A percentile compares a stretch with the other conserved stretches of the same genome.
These are phyloP conservation scores for Pelargonium myrrhifolium DNA, from an alignment of 441 rosid genomes.

Conservation along the genomic window DNA sequence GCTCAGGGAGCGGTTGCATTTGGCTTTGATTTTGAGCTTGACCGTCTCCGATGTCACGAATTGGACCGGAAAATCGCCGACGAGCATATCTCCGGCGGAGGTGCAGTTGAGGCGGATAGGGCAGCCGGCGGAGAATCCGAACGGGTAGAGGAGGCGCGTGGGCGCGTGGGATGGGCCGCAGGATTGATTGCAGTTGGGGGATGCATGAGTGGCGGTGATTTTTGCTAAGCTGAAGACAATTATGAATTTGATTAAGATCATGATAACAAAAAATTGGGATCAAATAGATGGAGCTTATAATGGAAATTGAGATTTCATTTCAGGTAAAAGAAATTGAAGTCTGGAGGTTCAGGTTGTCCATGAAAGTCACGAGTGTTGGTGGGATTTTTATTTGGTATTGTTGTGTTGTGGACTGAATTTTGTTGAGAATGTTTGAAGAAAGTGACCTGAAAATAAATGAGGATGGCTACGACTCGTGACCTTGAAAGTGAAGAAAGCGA, in stretches of 20 bases:
- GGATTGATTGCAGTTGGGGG: slow-evolving; percentile 26
- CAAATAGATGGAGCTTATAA: neutral
- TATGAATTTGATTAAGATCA: neutral
- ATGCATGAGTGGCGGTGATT: slow-evolving; percentile 10
- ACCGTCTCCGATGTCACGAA: slow-evolving; percentile 21
- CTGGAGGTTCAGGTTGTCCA: no score
- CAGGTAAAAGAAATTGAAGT: no score
- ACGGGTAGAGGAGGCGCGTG: slow-evolving; percentile 40
- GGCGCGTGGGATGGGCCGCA: slow-evolving; percentile 27
- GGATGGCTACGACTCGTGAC: no score
- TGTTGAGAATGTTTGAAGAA: no score
- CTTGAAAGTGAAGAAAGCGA: no score
- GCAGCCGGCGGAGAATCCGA: slow-evolving; percentile 62
- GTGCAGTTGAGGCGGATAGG: slow-evolving; percentile 47
- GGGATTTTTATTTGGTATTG: no score
- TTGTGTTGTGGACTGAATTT: no score
- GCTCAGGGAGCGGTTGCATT: slow-evolving; percentile 40
- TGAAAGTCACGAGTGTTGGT: no score
- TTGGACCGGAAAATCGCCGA: slow-evolving; percentile 37
- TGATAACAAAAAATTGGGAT: neutral
- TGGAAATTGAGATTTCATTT: neutral
- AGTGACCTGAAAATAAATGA: no score
- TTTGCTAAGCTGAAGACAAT: neutral
- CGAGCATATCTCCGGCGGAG: neutral
- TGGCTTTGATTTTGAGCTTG: slow-evolving; percentile 29